Evolutionary conservation across 2,329 filamentous ascomycete genomes (phyloP).

Genomic region (Calonectria hawksworthii): DNA sequence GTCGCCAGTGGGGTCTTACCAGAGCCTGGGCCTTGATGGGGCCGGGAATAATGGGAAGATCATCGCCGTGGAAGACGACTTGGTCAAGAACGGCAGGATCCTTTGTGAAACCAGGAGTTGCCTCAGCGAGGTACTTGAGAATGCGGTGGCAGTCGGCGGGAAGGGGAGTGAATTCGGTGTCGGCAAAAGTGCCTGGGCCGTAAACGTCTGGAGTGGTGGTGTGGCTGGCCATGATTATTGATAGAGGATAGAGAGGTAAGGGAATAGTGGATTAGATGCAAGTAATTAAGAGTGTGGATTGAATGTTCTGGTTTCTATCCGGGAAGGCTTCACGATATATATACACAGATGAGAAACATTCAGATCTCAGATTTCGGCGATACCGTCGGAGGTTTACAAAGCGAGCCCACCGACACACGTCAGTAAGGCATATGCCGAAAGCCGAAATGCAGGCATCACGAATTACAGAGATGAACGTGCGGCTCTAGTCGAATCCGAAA

Average conservation of each 20-base stretch:
- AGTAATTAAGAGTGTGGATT: background rate
- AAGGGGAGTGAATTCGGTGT: background rate
- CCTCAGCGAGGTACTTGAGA: background rate
- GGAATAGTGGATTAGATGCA: background rate
- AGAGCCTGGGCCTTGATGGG: conserved; percentile 52
- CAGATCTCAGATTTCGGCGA: background rate
- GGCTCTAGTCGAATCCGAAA: background rate
- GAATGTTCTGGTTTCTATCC: too few species aligned
- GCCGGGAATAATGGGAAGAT: conserved; percentile 50
- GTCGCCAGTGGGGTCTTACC: conserved; percentile 24
- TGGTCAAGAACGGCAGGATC: conserved; percentile 45
- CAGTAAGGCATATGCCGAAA: background rate
- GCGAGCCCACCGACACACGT: conserved; percentile 6
- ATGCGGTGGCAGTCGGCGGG: background rate
- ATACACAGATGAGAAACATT: background rate
- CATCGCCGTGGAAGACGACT: conserved; percentile 49
- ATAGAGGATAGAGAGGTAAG: background rate
- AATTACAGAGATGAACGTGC: background rate
- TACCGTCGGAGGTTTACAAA: conserved; percentile 1
- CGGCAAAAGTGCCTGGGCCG: background rate
- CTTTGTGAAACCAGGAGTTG: conserved; percentile 44
- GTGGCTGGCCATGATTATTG: background rate
- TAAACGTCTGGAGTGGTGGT: background rate
- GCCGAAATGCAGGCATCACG: background rate
- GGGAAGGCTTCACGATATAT: background rate